A percentile compares a stretch with the other conserved stretches of the same genome.
These are phyloP conservation scores for Blastocrithidia nonstop DNA, from an alignment of 208 protist genomes.

Conservation along the genomic window DNA sequence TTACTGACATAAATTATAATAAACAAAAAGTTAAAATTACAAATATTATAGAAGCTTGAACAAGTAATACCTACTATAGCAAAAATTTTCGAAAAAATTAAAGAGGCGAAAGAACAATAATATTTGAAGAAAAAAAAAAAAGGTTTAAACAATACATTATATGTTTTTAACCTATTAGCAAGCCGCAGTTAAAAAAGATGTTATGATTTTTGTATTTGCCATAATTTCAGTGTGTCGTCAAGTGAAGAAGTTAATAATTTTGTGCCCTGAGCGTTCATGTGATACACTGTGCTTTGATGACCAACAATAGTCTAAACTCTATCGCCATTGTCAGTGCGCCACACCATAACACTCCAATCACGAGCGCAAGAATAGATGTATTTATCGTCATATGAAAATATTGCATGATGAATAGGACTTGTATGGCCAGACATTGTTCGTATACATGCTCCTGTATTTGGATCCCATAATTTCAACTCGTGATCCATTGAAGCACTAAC, in stretches of 20 bases:
- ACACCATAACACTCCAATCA: constrained; percentile 72
- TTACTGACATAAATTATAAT: too few relatives aligned
- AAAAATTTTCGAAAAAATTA: too few relatives aligned
- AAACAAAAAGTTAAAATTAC: too few relatives aligned
- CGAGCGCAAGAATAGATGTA: constrained; percentile 77
- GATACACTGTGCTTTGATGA: constrained; percentile 76
- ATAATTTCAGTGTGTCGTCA: constrained; percentile 76
- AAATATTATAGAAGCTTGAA: too few relatives aligned
- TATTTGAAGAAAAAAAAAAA: too few relatives aligned
- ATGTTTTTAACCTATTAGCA: too few relatives aligned
- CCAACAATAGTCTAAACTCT: constrained; percentile 57
- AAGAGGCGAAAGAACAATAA: too few relatives aligned
- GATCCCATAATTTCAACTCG: constrained; percentile 69
- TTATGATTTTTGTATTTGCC: too few relatives aligned
- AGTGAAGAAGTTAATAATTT: constrained; percentile 70
- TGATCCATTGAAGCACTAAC: constrained; percentile 76
- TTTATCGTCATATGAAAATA: constrained; percentile 62
- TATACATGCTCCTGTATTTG: constrained; percentile 21
- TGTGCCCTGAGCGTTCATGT: constrained; percentile 47
- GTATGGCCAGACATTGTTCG: constrained; percentile 52
- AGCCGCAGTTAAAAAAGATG: too few relatives aligned
- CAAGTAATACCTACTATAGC: too few relatives aligned
- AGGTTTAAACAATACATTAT: too few relatives aligned
- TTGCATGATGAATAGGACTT: constrained; percentile 63
- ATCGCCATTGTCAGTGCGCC: constrained; percentile 43